Evolutionary conservation across 768 basidiomycete genomes (phyloP), one percentile per base, ranked within the genome.

Genomic region (Termitomyces sp.): DNA sequence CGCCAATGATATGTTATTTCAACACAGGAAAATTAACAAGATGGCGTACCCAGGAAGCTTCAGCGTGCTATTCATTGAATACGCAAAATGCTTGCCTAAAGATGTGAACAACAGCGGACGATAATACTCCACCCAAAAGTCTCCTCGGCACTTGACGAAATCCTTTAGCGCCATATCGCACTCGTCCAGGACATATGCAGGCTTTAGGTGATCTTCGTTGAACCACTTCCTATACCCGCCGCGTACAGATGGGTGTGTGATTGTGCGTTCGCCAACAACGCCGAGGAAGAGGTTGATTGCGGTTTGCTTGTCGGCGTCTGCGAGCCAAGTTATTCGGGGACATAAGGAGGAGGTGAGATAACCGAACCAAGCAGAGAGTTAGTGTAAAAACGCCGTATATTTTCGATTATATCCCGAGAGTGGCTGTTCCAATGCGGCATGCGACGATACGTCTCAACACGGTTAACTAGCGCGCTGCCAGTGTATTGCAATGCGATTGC

Each of bases 361-460:
- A 6, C 31, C 66, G 58, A 45, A 93, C 93, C 93, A 3, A 96
- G 81, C 47, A 98, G 76, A 7, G 92, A 93, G 67, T 99, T 99
- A 9, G 94, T 88, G 69, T 98, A 98, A 69, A 96, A 97, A 20
- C 96, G 84, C 52, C 93, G 81, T 54, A 98, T 88, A 67, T 95
- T 96, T 73, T 97, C 95, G 62, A 95, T 93, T 66, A 98, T 93
- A 69, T 98, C 95, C 37, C 96, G 80, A 1, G 95, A 97, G 72
- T 98, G 96, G 65, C 93, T 95, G 67, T 93, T 94, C 95, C 96
- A 98, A 62, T 97, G 94, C 0, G 92, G 92, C 82, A 95, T 94
- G 31, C 93, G 84, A 44, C 95, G 85, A 67, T 98, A 98, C 1
- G 93, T 97, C 69, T 98, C 95, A 7, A 98, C 93, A 2, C 95